Evolutionary conservation across 805 yeast species (phyloP).

Genomic region (Saccharomycopsis microspora): DNA sequence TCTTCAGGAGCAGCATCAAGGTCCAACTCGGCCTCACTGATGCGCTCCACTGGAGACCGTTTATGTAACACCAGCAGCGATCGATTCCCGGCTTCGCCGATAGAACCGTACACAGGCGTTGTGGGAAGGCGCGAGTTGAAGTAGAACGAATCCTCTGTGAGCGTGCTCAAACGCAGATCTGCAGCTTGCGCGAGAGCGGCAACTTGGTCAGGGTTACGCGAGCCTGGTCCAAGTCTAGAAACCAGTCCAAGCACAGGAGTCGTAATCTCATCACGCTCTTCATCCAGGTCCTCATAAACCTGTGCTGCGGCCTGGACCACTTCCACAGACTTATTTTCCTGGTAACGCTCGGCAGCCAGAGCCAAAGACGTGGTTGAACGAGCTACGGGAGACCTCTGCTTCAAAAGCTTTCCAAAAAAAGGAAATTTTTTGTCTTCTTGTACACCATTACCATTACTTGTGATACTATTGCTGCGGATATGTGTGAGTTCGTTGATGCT

Average conservation of each 20-base stretch:
- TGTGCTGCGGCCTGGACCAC: constrained; percentile 2
- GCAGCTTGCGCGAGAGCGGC: background rate
- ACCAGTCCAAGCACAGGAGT: background rate
- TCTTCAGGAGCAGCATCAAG: too few relatives aligned
- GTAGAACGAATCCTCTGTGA: constrained; percentile 11
- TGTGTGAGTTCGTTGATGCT: constrained; percentile 13
- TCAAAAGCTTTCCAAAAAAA: constrained; percentile 11
- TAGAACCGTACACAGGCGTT: constrained; percentile 7
- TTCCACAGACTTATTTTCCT: background rate
- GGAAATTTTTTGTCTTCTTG: background rate
- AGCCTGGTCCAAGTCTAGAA: background rate
- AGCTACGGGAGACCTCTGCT: background rate
- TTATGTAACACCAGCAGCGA: too few relatives aligned
- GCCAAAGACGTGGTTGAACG: too few relatives aligned
- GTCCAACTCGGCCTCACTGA: too few relatives aligned
- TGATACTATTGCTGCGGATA: constrained; percentile 10
- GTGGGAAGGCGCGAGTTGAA: constrained; percentile 6
- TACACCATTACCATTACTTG: background rate
- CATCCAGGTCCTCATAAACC: background rate
- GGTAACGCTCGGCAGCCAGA: constrained; percentile 1
- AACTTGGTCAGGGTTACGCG: too few relatives aligned
- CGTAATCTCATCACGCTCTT: background rate
- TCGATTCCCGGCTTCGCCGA: background rate
- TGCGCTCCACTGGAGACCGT: too few relatives aligned
- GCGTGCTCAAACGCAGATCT: constrained; percentile 4